phyloP scores from a whole-genome alignment of 2,329 filamentous ascomycete species.

The Sporothrix brasiliensis region DNA sequence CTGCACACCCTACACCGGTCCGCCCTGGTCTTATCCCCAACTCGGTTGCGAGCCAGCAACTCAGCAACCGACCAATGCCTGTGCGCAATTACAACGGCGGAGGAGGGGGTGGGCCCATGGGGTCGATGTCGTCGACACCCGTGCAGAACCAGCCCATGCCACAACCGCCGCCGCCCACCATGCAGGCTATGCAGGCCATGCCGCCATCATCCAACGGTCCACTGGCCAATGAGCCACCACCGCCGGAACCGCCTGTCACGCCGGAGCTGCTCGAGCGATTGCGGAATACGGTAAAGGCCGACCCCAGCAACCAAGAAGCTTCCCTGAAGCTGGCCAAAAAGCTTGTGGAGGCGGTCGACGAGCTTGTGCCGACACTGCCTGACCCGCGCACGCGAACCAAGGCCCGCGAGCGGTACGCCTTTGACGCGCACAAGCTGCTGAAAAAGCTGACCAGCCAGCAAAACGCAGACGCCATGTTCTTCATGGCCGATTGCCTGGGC shows the following conservation, averaged over 20 bases:
- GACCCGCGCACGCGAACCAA: slow-evolving; percentile 75
- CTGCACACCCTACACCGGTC: slow-evolving; percentile 64
- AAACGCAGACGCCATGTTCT: slow-evolving; percentile 89
- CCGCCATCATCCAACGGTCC: slow-evolving; percentile 34
- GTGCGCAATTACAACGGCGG: slow-evolving; percentile 54
- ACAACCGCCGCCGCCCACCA: slow-evolving; percentile 38
- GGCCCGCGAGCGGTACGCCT: slow-evolving; percentile 77
- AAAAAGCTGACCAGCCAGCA: slow-evolving; percentile 79
- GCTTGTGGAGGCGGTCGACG: slow-evolving; percentile 79
- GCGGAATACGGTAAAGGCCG: slow-evolving; percentile 67
- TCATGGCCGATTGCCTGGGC: slow-evolving; percentile 85
- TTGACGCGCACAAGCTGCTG: slow-evolving; percentile 85
- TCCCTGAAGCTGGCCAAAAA: slow-evolving; percentile 78
- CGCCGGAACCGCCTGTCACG: slow-evolving; percentile 64
- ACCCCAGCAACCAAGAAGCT: slow-evolving; percentile 71
- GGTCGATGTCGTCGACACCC: slow-evolving; percentile 38
- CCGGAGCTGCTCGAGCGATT: slow-evolving; percentile 75
- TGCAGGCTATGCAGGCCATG: slow-evolving; percentile 35
- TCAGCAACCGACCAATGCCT: slow-evolving; percentile 61
- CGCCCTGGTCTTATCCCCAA: slow-evolving; percentile 65
- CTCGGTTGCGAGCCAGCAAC: slow-evolving; percentile 54
- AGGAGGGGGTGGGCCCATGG: slow-evolving; percentile 40
- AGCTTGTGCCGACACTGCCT: slow-evolving; percentile 65
- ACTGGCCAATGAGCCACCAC: background rate
- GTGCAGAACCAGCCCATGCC: slow-evolving; percentile 32